These are phyloP conservation scores for Asterella californica DNA, from an alignment of 225 moss, liverwort and hornwort species.

Conservation along the genomic window DNA sequence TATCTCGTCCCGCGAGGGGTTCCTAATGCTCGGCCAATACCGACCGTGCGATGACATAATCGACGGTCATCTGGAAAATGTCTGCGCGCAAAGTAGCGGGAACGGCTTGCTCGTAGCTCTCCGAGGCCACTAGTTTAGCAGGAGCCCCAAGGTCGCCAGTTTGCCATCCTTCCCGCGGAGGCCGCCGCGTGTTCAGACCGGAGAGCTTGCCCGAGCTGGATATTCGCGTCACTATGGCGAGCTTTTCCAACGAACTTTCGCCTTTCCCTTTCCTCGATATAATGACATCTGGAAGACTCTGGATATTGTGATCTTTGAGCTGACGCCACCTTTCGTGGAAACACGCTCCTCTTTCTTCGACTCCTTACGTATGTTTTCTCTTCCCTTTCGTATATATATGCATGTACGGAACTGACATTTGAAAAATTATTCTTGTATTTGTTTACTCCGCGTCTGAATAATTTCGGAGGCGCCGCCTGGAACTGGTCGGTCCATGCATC, in stretches of 20 bases:
- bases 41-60: neutral
- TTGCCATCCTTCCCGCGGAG: neutral
- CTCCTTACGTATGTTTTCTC: neutral
- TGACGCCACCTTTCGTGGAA: neutral
- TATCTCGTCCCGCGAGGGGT: neutral
- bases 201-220: conserved; percentile 1
- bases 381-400: neutral
- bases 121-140: neutral
- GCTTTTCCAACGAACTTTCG: neutral
- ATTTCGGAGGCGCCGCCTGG: neutral
- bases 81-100: conserved; percentile 1
- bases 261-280: neutral
- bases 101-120: neutral
- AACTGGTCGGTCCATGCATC: neutral
- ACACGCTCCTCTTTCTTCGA: neutral
- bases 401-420: neutral
- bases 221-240: neutral
- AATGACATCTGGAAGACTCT: conserved; percentile 14
- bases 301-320: conserved; percentile 1
- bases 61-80: neutral
- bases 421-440: no score
- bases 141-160: neutral
- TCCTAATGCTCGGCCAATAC: neutral
- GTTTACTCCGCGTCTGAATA: neutral
- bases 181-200: neutral